phyloP scores from a whole-genome alignment of 352 stramenopile species.

The Phytophthora fragariae region DNA sequence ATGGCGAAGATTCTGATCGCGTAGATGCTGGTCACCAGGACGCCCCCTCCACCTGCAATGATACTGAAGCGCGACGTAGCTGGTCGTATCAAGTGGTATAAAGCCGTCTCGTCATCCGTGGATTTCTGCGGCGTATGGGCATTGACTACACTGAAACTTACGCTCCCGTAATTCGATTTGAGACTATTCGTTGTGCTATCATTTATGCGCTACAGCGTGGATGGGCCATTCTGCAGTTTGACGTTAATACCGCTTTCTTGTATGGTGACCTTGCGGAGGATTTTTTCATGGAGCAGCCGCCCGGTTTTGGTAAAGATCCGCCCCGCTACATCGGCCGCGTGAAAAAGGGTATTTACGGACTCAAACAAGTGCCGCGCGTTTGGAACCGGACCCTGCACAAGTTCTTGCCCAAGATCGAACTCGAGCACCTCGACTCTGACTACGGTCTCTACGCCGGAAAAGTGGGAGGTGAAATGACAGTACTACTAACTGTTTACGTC shows the following conservation, averaged over 20 bases:
- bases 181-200: background rate
- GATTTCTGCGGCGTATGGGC: no score
- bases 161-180: no score
- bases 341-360: background rate
- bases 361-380: slow-evolving; percentile 5
- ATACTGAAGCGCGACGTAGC: no score
- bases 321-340: background rate
- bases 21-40: no score
- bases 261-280: slow-evolving; percentile 11
- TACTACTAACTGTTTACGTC: slow-evolving; percentile 15
- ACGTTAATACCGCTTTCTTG: slow-evolving; percentile 25
- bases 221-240: slow-evolving; percentile 26
- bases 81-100: no score
- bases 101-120: no score
- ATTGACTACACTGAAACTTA: no score
- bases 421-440: slow-evolving; percentile 11
- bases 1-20: no score
- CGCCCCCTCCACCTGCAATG: no score
- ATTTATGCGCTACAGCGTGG: slow-evolving; percentile 13
- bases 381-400: slow-evolving; percentile 14
- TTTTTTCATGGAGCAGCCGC: slow-evolving; percentile 9
- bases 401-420: slow-evolving; percentile 5
- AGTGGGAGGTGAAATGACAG: background rate
- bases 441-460: slow-evolving; percentile 17
- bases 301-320: background rate